Base-by-base conservation (phyloP, 768 basidiomycete species). In the Sporobolomyces pararoseus region DNA sequence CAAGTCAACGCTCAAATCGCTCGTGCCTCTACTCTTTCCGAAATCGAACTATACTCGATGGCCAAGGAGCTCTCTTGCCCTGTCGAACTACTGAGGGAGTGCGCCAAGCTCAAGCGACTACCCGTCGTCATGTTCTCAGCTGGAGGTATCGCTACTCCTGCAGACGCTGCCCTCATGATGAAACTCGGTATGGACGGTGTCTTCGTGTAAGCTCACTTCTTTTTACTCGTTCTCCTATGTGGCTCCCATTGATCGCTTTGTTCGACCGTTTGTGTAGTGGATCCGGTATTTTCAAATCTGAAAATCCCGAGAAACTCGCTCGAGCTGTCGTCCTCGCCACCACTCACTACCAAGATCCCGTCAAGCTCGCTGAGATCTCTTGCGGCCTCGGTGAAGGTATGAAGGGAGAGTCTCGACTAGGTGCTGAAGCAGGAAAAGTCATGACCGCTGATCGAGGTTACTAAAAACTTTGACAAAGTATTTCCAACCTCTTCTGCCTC, bases 111-210 rank as follows among this genome's bases (percentile, higher is more conserved):
- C 74, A 94, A 94, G 82, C 85, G 89, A 53, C 84, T 99, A 50
- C 94, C 96, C 1, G 93, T 96, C 27, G 96, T 98, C 70, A 94
- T 90, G 80, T 98, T 99, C 80, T 93, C 93, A 21, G 95, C 68
- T 27, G 64, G 67, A 23, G 73, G 69, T 19, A 73, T 70, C 62
- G 65, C 77, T 7, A 79, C 77, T 21, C 78, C 80, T 86, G 92
- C 90, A 74, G 95, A 99, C 80, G 95, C 95, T 21, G 96, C 96
- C 5, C 80, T 97, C 72, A 96, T 97, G 95, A 98, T 98, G 94
- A 92, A 95, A 78, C 85, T 98, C 42, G 92, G 95, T 42, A 92
- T 91, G 79, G 95, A 71, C 64, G 65, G 78, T 90, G 95, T 99
- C 37, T 99, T 99, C 76, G 95, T 99, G 93, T 93, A 77, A 71